Base-by-base conservation (phyloP, 1,139 yeast genomes). In the Diutina neorugosa region DNA sequence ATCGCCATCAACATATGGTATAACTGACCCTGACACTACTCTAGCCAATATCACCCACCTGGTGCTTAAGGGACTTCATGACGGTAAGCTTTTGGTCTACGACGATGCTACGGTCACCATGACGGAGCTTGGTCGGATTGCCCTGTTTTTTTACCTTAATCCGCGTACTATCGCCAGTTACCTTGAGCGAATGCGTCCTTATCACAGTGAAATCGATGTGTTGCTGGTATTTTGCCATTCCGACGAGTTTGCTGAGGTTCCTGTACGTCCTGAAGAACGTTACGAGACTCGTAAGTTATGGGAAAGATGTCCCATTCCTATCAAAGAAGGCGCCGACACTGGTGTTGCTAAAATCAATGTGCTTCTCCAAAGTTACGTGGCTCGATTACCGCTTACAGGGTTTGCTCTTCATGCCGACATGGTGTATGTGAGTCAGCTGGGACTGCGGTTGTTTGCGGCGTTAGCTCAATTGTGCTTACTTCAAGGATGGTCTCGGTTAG, bases 371-470 rank as follows among this genome's bases (percentile, higher is more conserved):
- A 80, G 96, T 0, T 90, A 87, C 61, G 85, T 94, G 18, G 87
- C 97, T 1, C 69, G 84, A 41, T 69, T 91, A 44, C 70, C 74
- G 11, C 70, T 94, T 16, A 95, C 86, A 2, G 98, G 98, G 0
- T 88, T 88, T 70, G 97, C 98, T 0, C 69, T 94, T 55, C 81
- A 86, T 76, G 83, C 97, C 0, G 99, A 94, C 69, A 90, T 91
- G 97, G 77, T 88, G 3, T 93, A 88, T 62, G 81, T 94, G 46
- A 87, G 94, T 0, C 98, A 93, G 65, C 88, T 96, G 43, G 98
- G 97, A 0, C 95, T 95, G 6, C 78, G 99, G 63, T 68, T 94
- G 47, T 71, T 91, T 53, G 71, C 97, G 53, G 98, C 98, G 0
- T 78, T 94, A 58, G 84, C 79, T 63, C 97, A 93, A 63, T 80